These are phyloP conservation scores for Globisporangium radiosum DNA, from an alignment of 352 stramenopile species.

Conservation along the genomic window DNA sequence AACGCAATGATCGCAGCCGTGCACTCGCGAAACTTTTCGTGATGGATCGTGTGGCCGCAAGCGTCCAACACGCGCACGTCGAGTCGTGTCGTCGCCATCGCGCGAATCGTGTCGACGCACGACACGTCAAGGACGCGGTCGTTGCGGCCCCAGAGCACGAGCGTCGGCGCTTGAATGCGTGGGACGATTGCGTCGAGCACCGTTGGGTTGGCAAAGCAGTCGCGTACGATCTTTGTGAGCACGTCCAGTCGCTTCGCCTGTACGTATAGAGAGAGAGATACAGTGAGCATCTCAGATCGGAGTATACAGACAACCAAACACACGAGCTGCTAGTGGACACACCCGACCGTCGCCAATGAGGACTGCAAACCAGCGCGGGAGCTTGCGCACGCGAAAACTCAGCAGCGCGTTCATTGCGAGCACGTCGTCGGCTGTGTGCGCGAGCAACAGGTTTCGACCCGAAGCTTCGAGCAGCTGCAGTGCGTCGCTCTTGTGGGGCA, in stretches of 20 bases:
- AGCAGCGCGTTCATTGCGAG: conserved; percentile 45
- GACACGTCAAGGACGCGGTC: conserved; percentile 65
- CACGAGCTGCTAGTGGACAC: not conserved
- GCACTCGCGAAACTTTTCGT: conserved; percentile 50
- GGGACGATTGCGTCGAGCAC: conserved; percentile 53
- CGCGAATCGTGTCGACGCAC: conserved; percentile 48
- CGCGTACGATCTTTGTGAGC: conserved; percentile 48
- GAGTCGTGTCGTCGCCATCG: conserved; percentile 20
- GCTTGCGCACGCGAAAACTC: conserved; percentile 18
- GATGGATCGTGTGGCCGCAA: conserved; percentile 63
- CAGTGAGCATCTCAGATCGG: not conserved
- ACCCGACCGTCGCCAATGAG: conserved; percentile 35
- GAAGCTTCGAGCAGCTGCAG: conserved; percentile 50
- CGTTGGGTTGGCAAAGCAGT: conserved; percentile 42
- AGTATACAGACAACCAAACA: not conserved
- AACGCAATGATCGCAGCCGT: conserved; percentile 62
- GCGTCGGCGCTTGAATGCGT: conserved; percentile 38
- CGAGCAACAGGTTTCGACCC: conserved; percentile 56
- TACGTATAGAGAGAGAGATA: not conserved
- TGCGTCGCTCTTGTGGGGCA: conserved; percentile 52
- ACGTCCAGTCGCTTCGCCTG: conserved; percentile 39
- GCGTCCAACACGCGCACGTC: conserved; percentile 50
- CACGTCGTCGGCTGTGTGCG: conserved; percentile 49
- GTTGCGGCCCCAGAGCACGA: conserved; percentile 68
- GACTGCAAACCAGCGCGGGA: conserved; percentile 29